Conservation (phyloP, 257 asterid genomes). For the Solanum clarkiae region DNA sequence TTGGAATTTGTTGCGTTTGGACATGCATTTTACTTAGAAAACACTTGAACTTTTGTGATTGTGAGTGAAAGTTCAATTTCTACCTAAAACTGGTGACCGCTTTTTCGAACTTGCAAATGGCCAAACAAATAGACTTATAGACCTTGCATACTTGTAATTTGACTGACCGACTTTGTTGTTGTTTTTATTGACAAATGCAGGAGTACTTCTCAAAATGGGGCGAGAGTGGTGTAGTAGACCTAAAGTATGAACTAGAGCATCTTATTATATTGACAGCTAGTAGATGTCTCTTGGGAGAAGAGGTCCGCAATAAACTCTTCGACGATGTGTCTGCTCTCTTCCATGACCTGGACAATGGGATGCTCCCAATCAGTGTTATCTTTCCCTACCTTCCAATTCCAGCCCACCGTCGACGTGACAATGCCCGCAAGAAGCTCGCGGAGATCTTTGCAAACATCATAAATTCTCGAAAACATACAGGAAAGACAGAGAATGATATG, state of each 20-base stretch:
- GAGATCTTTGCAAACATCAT: slow-evolving; percentile 61
- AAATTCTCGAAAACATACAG: slow-evolving; percentile 54
- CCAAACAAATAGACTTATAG: background rate
- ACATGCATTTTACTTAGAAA: background rate
- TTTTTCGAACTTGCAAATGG: background rate
- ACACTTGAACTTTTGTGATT: background rate
- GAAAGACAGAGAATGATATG: slow-evolving; percentile 50
- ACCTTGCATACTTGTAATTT: background rate
- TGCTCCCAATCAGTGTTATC: slow-evolving; percentile 91
- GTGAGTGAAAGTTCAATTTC: background rate
- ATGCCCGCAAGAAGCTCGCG: slow-evolving; percentile 80
- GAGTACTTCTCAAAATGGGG: slow-evolving; percentile 95
- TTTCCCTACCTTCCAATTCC: slow-evolving; percentile 92
- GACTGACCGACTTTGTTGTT: background rate
- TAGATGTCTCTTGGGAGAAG: slow-evolving; percentile 83
- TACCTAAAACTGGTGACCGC: background rate
- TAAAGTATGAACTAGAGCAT: slow-evolving; percentile 80
- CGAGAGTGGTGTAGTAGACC: slow-evolving; percentile 82
- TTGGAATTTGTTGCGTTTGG: background rate
- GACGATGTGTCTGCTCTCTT: slow-evolving; percentile 90
- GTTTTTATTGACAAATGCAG: slow-evolving; percentile 16
- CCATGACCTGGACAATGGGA: slow-evolving; percentile 89
- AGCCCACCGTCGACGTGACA: slow-evolving; percentile 81
- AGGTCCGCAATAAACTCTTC: slow-evolving; percentile 86
- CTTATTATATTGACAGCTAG: slow-evolving; percentile 89